Evolutionary conservation across 257 asterid genomes (phyloP), one percentile per base, ranked within the genome.

Genomic region (Coffea eugenioides): DNA sequence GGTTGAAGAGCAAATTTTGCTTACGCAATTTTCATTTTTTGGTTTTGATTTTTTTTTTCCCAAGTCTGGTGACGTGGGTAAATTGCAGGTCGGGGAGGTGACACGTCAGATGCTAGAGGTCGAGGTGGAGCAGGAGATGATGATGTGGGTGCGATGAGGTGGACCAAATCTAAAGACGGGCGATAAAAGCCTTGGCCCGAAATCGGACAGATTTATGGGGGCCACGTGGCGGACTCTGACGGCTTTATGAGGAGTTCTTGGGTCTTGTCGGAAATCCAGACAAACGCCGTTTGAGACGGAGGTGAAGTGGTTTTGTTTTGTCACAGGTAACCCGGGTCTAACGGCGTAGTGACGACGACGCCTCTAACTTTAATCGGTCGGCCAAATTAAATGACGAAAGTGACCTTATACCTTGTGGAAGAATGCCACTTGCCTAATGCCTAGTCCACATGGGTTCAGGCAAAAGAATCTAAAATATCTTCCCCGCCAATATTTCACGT

Each of bases 121-220:
- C 75, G 88, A 87, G 81, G 80, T 80, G 45, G 77, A 83, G 3
- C 59, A 5, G 34, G n/a, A 31, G 18, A 0, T 2, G 83, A 25
- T 82, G 85, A 88, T 79, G 86, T 85, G 89, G 76, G 21, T 0
- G 0, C 0, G 77, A 9, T 84, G 88, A 80, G 80, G 66, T 31
- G 90, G 90, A 83, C 88, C 57, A 81, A 82, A 93, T 91, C 95
- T 86, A 90, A 89, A 86, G 83, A 80, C 75, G 86, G 57, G 82
- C 80, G 81, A 76, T 57, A 79, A 48, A 82, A 66, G 82, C 81
- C 43, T 68, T 74, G 77, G 85, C 78, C 81, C 81, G 82, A 87
- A 87, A 87, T 87, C 90, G 49, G 80, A 45, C 75, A 78, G 92
- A 88, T 88, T 70, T 87, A 78, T 71, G 64, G 52, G 74, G 78